Evolutionary conservation across 306 rosid species (phyloP), one percentile per base, ranked within the genome.

Genomic region (Trifolium repens): DNA sequence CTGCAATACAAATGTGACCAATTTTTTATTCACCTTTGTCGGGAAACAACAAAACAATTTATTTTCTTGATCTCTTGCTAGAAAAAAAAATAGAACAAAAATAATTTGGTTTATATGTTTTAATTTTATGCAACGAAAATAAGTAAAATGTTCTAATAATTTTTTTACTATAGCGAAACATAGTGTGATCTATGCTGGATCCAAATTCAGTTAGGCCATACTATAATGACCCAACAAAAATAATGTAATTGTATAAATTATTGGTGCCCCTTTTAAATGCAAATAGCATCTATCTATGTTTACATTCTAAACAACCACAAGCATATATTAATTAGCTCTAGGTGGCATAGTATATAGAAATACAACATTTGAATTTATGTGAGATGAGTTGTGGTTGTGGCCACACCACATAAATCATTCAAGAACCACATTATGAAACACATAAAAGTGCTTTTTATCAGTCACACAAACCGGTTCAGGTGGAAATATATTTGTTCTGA

Each of bases 171-270:
- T 42, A 6, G 17, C 15, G 43, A 61, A 61, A 34, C 13, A 30
- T 9, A 32, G 26, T 7, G 26, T 27, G 32, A 10, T 5, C 8
- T 14, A 15, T 32, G 22, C 12, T 61, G 40, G 43, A 61, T 54
- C 42, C 43, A 30, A 32, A 30, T 4, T 4, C 34, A 30, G 37
- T 30, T 60, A 60, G 67, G 35, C 40, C 39, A 60, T 32, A 60
- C 40, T 61, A 61, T 61, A 32, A 22, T 32, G 67, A 61, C 43
- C 67, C 43, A 61, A 78, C 77, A 60, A 78, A 67, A 74, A 42
- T 67, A 84, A 65, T 79, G 90, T 79, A 57, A 68, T 87, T 89
- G 77, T 91, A 87, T 90, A 87, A 80, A 80, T 80, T 80, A 75
- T 73, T 35, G 81, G 80, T 70, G 88, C 78, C 67, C 76, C 69